Percentiles rank a stretch among this genome's conserved stretches.
Conservation (phyloP, 2,329 filamentous ascomycete species). For the Ceratocystis huliohia region DNA sequence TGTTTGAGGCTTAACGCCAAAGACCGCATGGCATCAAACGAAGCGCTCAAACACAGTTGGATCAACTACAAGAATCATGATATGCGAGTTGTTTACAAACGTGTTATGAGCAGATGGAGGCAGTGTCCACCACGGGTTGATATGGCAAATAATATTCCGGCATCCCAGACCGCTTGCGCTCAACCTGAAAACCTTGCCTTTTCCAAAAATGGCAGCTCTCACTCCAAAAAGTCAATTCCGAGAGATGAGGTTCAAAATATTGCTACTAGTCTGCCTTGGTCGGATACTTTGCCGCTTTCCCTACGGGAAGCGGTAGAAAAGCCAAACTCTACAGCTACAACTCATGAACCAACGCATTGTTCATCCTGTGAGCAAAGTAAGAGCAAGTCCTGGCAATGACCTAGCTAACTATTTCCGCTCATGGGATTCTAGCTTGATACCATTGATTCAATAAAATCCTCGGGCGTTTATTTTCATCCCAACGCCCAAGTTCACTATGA, state of each 20-base stretch:
- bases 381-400: not conserved
- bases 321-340: not conserved
- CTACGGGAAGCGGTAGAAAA: not conserved
- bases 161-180: not conserved
- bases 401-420: too few relatives aligned
- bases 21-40: conserved; percentile 11
- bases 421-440: too few relatives aligned
- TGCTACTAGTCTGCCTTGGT: not conserved
- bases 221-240: not conserved
- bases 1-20: conserved; percentile 13
- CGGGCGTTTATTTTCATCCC: too few relatives aligned
- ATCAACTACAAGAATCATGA: conserved; percentile 12
- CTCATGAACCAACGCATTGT: not conserved
- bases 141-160: not conserved
- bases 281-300: not conserved
- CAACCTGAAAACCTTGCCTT: too few relatives aligned
- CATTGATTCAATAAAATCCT: too few relatives aligned
- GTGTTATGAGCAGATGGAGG: conserved; percentile 12
- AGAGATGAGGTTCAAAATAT: not conserved
- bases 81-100: conserved; percentile 9
- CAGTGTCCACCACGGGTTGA: not conserved
- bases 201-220: not conserved
- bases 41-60: conserved; percentile 17
- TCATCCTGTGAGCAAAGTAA: not conserved
- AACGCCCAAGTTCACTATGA: too few relatives aligned